phyloP scores from a whole-genome alignment of 2,329 filamentous ascomycete genomes.

The Penicillium sp. region DNA sequence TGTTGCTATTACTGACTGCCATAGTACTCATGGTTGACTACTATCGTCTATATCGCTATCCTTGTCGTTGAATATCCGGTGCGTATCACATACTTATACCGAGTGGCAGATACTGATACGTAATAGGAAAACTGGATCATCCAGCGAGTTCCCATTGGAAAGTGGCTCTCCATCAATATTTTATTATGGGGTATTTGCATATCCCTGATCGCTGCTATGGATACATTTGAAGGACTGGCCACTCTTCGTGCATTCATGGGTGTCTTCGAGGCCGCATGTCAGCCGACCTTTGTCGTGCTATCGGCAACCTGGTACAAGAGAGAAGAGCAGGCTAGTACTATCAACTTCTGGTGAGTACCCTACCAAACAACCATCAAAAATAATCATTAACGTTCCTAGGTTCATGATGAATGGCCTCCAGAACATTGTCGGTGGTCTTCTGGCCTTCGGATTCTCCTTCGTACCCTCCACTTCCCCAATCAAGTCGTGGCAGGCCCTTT shows the following conservation, averaged over 20 bases:
- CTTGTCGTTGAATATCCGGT: slow-evolving; percentile 71
- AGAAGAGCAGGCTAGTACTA: slow-evolving; percentile 65
- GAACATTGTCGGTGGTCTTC: slow-evolving; percentile 68
- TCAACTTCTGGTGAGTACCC: slow-evolving; percentile 62
- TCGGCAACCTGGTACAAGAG: slow-evolving; percentile 70
- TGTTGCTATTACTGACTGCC: neutral
- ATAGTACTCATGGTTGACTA: slow-evolving; percentile 69
- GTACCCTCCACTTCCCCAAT: slow-evolving; percentile 52
- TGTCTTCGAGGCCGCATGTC: slow-evolving; percentile 69
- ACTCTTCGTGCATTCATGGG: slow-evolving; percentile 66
- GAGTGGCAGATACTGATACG: neutral
- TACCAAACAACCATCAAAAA: too few species aligned
- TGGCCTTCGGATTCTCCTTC: slow-evolving; percentile 57
- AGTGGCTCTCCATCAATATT: slow-evolving; percentile 65
- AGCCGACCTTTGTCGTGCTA: slow-evolving; percentile 67
- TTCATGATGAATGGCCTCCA: slow-evolving; percentile 74
- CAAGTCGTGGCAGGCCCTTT: slow-evolving; percentile 67
- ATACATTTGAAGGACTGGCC: slow-evolving; percentile 61
- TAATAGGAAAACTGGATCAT: slow-evolving; percentile 56
- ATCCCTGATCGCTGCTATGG: slow-evolving; percentile 61
- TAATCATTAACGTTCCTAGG: slow-evolving; percentile 37
- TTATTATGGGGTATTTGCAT: slow-evolving; percentile 64
- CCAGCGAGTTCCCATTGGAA: slow-evolving; percentile 64
- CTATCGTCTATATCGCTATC: slow-evolving; percentile 71
- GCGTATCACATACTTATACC: neutral